A percentile compares a stretch with the other conserved stretches of the same genome.
Evolutionary conservation across 2,329 filamentous ascomycete genomes (phyloP).

Genomic region (Hypoxylon sp.): DNA sequence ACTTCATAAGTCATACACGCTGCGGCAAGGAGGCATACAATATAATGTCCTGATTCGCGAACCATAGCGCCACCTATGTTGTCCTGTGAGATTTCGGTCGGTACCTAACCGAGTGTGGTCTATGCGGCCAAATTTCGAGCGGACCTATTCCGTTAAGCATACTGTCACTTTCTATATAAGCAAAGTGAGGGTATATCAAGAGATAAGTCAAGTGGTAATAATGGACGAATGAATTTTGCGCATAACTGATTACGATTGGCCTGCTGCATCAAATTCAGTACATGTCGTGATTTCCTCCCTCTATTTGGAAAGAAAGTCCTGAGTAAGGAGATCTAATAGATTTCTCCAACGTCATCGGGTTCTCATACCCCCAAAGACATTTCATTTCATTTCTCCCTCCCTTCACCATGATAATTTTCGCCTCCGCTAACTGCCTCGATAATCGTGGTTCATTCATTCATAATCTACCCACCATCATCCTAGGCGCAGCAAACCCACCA

Average conservation of each 20-base stretch:
- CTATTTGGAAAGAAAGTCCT: constrained; percentile 27
- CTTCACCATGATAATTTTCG: neutral
- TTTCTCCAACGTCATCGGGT: constrained; percentile 14
- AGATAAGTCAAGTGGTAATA: neutral
- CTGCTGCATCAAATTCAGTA: constrained; percentile 29
- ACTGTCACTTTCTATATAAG: neutral
- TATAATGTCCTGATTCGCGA: neutral
- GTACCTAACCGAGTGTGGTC: neutral
- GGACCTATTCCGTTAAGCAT: neutral
- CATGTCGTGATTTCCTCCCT: constrained; percentile 15
- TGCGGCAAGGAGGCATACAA: neutral
- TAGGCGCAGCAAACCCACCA: neutral
- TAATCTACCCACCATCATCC: constrained; percentile 27
- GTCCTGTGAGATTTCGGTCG: neutral
- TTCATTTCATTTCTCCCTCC: constrained; percentile 1
- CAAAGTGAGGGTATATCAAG: neutral
- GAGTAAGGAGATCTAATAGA: constrained; percentile 29
- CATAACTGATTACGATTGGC: constrained; percentile 27
- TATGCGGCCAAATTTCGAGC: neutral
- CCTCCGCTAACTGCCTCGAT: constrained; percentile 1
- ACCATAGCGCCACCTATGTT: neutral
- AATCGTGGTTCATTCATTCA: constrained; percentile 26
- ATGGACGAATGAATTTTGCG: constrained; percentile 7
- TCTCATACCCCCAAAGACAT: constrained; percentile 23
- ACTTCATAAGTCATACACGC: neutral